phyloP scores from a whole-genome alignment of 441 rosid species.

The Syzygium syzygioides region DNA sequence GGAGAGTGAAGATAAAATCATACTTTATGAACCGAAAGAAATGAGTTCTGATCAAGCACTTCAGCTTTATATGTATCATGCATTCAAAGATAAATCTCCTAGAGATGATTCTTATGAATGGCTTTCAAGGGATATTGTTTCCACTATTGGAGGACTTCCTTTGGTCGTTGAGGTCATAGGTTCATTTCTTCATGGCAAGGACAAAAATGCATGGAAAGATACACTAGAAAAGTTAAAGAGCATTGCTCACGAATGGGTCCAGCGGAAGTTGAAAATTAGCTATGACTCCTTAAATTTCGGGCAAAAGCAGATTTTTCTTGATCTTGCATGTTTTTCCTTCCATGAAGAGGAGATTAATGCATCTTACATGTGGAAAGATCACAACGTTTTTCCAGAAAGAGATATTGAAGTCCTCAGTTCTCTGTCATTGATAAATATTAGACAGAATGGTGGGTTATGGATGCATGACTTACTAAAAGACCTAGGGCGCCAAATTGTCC shows the following conservation, averaged over 20 bases:
- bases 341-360: neutral
- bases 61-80: neutral
- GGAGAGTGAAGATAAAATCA: fast-evolving
- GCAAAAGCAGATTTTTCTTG: neutral
- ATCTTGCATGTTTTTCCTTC: neutral
- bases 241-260: neutral
- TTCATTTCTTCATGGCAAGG: neutral
- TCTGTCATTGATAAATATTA: neutral
- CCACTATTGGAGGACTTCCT: neutral
- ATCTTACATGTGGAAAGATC: neutral
- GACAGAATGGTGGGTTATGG: neutral
- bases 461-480: neutral
- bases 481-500: neutral
- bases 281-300: fast-evolving
- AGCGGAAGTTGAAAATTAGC: neutral
- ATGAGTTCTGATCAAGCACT: neutral
- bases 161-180: neutral
- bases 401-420: neutral
- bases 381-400: fast-evolving
- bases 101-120: fast-evolving
- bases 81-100: neutral
- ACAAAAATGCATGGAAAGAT: neutral
- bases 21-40: neutral
- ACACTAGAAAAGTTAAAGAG: neutral
- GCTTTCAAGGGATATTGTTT: neutral